Evolutionary conservation across 495 filamentous ascomycete species (phyloP).

Genomic region (Umbilicaria muhlenbergii): DNA sequence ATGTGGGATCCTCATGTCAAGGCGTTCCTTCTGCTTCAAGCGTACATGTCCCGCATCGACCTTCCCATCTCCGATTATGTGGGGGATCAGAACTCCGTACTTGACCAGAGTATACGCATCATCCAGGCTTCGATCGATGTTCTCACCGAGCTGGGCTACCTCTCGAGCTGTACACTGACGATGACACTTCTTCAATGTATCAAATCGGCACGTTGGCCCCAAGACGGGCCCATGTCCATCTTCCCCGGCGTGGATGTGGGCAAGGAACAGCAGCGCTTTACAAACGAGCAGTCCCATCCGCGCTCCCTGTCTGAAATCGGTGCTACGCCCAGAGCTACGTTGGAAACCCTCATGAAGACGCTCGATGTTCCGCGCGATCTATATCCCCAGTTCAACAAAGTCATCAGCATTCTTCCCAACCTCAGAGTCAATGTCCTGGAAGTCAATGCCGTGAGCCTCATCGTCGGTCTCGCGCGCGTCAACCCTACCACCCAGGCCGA

Average conservation of each 20-base stretch:
- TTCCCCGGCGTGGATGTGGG: slow-evolving; percentile 56
- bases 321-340: slow-evolving; percentile 13
- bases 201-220: slow-evolving; percentile 84
- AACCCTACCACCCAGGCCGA: slow-evolving; percentile 48
- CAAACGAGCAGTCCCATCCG: neutral
- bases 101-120: slow-evolving; percentile 94
- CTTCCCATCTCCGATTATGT: slow-evolving; percentile 96
- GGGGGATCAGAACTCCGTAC: slow-evolving; percentile 74
- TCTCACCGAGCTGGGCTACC: slow-evolving; percentile 75
- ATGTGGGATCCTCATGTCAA: slow-evolving; percentile 99
- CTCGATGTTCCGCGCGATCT: slow-evolving; percentile 14
- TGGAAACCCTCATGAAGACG: slow-evolving; percentile 11
- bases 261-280: slow-evolving; percentile 13
- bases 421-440: slow-evolving; percentile 46
- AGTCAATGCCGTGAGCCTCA: slow-evolving; percentile 43
- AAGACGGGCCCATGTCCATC: slow-evolving; percentile 63
- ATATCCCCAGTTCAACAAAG: slow-evolving; percentile 35
- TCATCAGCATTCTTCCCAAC: slow-evolving; percentile 46
- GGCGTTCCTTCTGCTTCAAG: slow-evolving; percentile 83
- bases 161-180: slow-evolving; percentile 58
- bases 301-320: slow-evolving; percentile 10
- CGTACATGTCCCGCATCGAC: slow-evolving; percentile 81
- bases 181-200: slow-evolving; percentile 78
- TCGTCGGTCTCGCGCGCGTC: slow-evolving; percentile 44
- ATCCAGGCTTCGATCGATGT: slow-evolving; percentile 84